phyloP scores from a whole-genome alignment of 768 basidiomycete genomes.

The Lentinula sp. region DNA sequence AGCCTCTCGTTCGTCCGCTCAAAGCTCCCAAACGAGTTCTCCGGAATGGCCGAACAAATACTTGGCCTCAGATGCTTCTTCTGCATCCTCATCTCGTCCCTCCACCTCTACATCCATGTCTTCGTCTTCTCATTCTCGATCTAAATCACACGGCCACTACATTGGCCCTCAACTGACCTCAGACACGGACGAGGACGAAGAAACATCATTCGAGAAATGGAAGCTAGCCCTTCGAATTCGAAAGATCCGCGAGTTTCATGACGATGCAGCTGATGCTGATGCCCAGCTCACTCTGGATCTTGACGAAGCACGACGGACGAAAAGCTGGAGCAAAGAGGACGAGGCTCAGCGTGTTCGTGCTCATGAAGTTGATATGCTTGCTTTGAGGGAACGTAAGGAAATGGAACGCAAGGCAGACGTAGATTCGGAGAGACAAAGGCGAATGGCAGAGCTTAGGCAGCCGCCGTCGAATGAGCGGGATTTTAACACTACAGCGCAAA shows the following conservation, averaged over 20 bases:
- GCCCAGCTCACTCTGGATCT: conserved; percentile 31
- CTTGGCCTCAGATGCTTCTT: conserved; percentile 17
- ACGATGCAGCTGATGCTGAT: conserved; percentile 36
- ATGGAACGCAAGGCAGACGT: conserved; percentile 40
- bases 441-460: conserved; percentile 19
- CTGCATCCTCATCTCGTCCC: neutral
- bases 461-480: neutral
- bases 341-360: conserved; percentile 26
- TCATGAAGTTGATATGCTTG: conserved; percentile 31
- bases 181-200: conserved; percentile 16
- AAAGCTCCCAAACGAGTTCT: conserved; percentile 19
- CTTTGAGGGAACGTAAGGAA: conserved; percentile 41
- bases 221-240: conserved; percentile 39
- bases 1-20: conserved; percentile 17
- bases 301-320: conserved; percentile 27
- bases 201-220: conserved; percentile 33
- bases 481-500: neutral
- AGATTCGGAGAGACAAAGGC: conserved; percentile 29
- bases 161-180: conserved; percentile 19
- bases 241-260: conserved; percentile 48
- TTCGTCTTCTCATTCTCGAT: conserved; percentile 2
- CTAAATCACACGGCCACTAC: conserved; percentile 11
- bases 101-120: conserved; percentile 1
- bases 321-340: conserved; percentile 20
- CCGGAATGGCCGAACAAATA: conserved; percentile 15